phyloP scores from a whole-genome alignment of 1,139 yeast genomes.

The Diutina pseudorugosa region DNA sequence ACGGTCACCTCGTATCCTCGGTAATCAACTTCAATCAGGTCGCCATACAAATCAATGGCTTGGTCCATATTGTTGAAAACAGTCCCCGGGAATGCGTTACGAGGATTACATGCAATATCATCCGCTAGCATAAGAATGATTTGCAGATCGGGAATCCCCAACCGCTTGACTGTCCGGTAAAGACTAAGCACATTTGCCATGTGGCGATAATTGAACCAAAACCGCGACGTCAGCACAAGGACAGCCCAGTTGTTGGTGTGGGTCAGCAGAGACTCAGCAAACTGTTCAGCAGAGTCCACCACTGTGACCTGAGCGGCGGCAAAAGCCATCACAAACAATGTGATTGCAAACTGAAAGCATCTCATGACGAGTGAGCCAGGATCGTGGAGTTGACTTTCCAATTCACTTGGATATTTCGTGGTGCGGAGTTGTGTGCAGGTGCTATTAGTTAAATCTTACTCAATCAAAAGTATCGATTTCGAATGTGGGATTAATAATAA shows the following conservation, averaged over 20 bases:
- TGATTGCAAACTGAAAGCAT: neutral
- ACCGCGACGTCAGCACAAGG: slow-evolving; percentile 85
- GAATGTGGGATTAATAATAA: too few species aligned
- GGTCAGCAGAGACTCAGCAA: neutral
- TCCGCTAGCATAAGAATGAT: slow-evolving; percentile 92
- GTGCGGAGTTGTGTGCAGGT: neutral
- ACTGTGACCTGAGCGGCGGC: neutral
- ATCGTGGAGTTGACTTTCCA: neutral
- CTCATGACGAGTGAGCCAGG: neutral
- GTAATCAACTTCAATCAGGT: slow-evolving; percentile 89
- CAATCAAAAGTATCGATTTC: neutral
- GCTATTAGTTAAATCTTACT: neutral
- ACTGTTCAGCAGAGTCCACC: neutral
- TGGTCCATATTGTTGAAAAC: slow-evolving; percentile 92
- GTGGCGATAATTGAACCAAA: slow-evolving; percentile 97
- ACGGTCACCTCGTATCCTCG: slow-evolving; percentile 97
- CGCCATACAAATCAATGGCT: slow-evolving; percentile 90
- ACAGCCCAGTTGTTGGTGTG: slow-evolving; percentile 94
- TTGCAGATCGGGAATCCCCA: slow-evolving; percentile 97
- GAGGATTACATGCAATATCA: slow-evolving; percentile 93
- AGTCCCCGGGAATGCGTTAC: slow-evolving; percentile 93
- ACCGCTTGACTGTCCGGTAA: slow-evolving; percentile 87
- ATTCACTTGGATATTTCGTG: neutral
- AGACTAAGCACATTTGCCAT: slow-evolving; percentile 93
- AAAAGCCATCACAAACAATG: neutral